Base-by-base conservation (phyloP, 148 eudicot genomes). In the Nyssa sinensis region DNA sequence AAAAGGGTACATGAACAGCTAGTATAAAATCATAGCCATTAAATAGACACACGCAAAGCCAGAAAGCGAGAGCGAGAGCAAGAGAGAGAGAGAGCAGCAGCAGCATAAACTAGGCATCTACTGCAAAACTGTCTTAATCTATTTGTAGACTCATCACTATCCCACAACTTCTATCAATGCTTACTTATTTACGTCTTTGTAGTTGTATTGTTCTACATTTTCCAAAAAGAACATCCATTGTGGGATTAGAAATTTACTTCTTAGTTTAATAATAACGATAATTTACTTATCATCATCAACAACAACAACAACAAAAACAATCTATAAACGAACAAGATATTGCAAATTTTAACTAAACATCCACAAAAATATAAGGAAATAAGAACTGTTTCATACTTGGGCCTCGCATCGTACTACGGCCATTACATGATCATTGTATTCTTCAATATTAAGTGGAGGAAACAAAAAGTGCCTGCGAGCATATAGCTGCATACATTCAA, bases 371-470 rank as follows among this genome's bases (percentile, higher is more conserved):
- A 33, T 58, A 73, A 19, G 28, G 62, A 44, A n/a, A 33, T 32
- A 49, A 12, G 24, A 51, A 32, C 16, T n/a, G 70, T 27, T 41
- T 34, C 80, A 67, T 70, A 96, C 99, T 88, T 96, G 98, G 58
- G 99, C 93, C 81, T 96, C 98, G 72, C 93, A 91, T 47, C 99
- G 91, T 47, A 91, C 98, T 19, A 96, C 94, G 49, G 94, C 91
- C 96, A 91, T 96, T 65, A 96, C 99, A 64, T 89, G 90, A 78
- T 91, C 91, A 79, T 93, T 96, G 84, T 86, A 96, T 62, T 93
- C 98, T 72, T 96, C 97, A 71, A 96, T 89, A 68, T 82, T 96
- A 44, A 96, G 81, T 12, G 97, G 88, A 59, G 99, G 98, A 71
- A 88, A 88, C 75, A 96, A 85, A 73, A 96, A 96, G 83, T 91